A percentile compares a stretch with the other conserved stretches of the same genome.
Conservation (phyloP, 129 eudicot genomes). For the Lactuca sativa region DNA sequence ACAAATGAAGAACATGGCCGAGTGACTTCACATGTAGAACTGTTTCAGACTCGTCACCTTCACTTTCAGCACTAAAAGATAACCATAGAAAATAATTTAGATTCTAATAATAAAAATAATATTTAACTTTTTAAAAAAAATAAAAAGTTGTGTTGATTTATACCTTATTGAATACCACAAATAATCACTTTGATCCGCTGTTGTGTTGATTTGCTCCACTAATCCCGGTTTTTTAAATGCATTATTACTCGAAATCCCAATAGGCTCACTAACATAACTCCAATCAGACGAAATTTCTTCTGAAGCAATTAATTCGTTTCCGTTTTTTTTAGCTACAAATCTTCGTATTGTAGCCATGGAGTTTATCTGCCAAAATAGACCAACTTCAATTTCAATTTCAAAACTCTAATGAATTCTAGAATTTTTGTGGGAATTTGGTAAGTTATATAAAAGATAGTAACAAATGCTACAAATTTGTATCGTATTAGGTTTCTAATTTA, state of each 20-base stretch:
- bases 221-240: constrained; percentile 61
- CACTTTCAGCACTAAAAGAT: constrained; percentile 47
- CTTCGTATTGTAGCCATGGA: constrained; percentile 54
- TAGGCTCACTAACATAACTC: constrained; percentile 82
- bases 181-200: constrained; percentile 90
- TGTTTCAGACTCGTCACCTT: constrained; percentile 70
- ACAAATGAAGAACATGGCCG: constrained; percentile 83
- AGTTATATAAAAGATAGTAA: constrained; percentile 1
- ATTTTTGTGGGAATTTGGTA: not conserved
- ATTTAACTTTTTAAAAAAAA: not conserved
- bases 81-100: not conserved
- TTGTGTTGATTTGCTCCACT: constrained; percentile 84
- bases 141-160: not conserved
- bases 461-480: not conserved
- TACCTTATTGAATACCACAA: constrained; percentile 95
- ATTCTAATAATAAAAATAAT: not conserved
- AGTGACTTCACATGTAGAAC: constrained; percentile 74
- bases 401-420: not conserved
- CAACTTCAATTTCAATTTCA: constrained; percentile 14
- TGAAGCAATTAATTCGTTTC: constrained; percentile 41
- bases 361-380: constrained; percentile 56
- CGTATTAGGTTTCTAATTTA: not conserved
- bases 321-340: constrained; percentile 42
- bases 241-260: constrained; percentile 67
- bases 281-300: constrained; percentile 51